A percentile compares a stretch with the other conserved stretches of the same genome.
Evolutionary conservation across 176 grass and related monocot genomes (phyloP).

Genomic region (Rhynchospora breviuscula): DNA sequence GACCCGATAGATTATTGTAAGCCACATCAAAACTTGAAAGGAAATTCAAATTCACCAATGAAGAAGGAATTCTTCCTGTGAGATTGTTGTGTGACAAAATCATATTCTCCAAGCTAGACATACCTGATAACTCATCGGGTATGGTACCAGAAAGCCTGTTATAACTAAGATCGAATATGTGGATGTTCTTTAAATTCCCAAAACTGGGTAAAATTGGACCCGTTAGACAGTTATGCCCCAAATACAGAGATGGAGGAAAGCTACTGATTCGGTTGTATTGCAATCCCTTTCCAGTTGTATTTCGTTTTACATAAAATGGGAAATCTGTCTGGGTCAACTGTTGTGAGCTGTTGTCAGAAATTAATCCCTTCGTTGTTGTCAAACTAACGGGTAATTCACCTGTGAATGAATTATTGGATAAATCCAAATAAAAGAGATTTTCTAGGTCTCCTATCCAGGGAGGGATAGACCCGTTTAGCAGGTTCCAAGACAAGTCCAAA

Average conservation of each 20-base stretch:
- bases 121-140: slow-evolving; percentile 45
- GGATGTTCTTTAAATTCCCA: slow-evolving; percentile 34
- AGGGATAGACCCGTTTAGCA: slow-evolving; percentile 41
- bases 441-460: slow-evolving; percentile 41
- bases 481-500: slow-evolving; percentile 69
- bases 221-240: slow-evolving; percentile 45
- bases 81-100: slow-evolving; percentile 43
- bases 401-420: slow-evolving; percentile 52
- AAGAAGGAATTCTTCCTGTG: slow-evolving; percentile 39
- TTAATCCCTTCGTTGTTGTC: slow-evolving; percentile 17
- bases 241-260: slow-evolving; percentile 57
- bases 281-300: slow-evolving; percentile 22
- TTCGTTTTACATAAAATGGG: slow-evolving; percentile 44
- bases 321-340: slow-evolving; percentile 10
- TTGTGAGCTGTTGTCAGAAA: neutral
- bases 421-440: slow-evolving; percentile 59
- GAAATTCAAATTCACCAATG: slow-evolving; percentile 45
- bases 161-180: slow-evolving; percentile 60
- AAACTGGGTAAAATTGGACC: slow-evolving; percentile 34
- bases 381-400: slow-evolving; percentile 47
- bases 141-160: slow-evolving; percentile 43
- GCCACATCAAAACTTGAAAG: slow-evolving; percentile 50
- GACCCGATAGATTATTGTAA: slow-evolving; percentile 48
- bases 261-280: slow-evolving; percentile 48
- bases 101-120: slow-evolving; percentile 48